Conservation (phyloP, 352 stramenopile species). For the Phytophthora cactorum region DNA sequence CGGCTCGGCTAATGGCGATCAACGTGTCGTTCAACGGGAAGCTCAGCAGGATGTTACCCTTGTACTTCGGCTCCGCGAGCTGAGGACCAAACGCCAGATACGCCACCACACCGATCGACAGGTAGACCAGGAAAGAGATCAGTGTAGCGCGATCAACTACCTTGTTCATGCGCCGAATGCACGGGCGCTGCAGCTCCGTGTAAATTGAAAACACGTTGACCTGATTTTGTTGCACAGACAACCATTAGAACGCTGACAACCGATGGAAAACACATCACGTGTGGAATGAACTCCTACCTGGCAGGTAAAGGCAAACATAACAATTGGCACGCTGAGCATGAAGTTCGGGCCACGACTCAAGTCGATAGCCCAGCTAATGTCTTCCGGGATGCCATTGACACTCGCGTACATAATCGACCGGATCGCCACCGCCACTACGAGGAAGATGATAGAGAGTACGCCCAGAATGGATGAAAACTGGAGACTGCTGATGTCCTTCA, state of each 20-base stretch:
- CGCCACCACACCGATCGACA: constrained; percentile 79
- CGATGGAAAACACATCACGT: not conserved
- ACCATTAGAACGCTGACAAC: constrained; percentile 12
- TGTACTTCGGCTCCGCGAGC: constrained; percentile 71
- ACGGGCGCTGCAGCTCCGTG: constrained; percentile 86
- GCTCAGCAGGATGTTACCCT: constrained; percentile 85
- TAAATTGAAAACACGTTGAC: constrained; percentile 91
- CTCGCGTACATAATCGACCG: constrained; percentile 78
- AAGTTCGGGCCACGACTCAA: constrained; percentile 72
- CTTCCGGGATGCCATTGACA: constrained; percentile 59
- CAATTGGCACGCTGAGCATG: constrained; percentile 87
- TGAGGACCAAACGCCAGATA: constrained; percentile 80
- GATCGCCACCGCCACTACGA: constrained; percentile 80
- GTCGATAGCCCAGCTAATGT: constrained; percentile 81
- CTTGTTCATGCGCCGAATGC: constrained; percentile 90
- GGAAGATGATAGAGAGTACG: constrained; percentile 86
- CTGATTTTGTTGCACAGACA: constrained; percentile 20
- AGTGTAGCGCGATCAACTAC: constrained; percentile 82
- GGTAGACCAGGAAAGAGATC: constrained; percentile 77
- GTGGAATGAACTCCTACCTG: constrained; percentile 43
- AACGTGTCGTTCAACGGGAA: constrained; percentile 80
- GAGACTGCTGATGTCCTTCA: constrained; percentile 86
- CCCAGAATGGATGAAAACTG: constrained; percentile 88
- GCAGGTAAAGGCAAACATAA: constrained; percentile 92
- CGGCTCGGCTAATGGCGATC: constrained; percentile 80